phyloP scores from a whole-genome alignment of 23 red algal genomes.

The Gracilaria vermiculophylla region DNA sequence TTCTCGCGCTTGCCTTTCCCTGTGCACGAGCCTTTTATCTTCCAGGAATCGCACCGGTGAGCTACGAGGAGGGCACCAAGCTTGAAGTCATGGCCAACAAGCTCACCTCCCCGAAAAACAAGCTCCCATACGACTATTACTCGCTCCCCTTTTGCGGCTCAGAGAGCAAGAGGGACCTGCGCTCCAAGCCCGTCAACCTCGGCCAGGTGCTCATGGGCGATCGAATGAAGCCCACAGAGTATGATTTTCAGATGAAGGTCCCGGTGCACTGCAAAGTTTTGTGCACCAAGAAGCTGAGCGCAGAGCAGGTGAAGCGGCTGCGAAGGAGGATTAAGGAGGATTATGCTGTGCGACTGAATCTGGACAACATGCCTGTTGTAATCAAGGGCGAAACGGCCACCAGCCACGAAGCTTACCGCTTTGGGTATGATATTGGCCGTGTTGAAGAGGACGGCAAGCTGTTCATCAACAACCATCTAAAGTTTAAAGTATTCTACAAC shows the following conservation, averaged over 20 bases:
- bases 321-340: constrained; percentile 70
- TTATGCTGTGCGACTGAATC: constrained; percentile 87
- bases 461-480: constrained; percentile 95
- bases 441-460: constrained; percentile 54
- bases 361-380: constrained; percentile 99
- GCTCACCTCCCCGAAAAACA: constrained; percentile 79
- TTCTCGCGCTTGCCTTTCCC: neutral
- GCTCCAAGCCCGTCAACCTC: constrained; percentile 73
- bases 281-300: constrained; percentile 53
- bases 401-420: constrained; percentile 36
- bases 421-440: constrained; percentile 82
- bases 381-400: constrained; percentile 49
- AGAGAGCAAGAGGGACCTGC: constrained; percentile 58
- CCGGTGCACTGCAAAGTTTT: constrained; percentile 78
- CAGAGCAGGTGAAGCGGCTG: constrained; percentile 18
- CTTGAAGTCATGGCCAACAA: constrained; percentile 80
- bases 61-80: constrained; percentile 67
- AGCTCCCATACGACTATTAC: constrained; percentile 90
- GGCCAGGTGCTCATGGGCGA: constrained; percentile 93
- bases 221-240: constrained; percentile 84
- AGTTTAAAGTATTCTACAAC: constrained; percentile 92
- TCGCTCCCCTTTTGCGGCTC: constrained; percentile 89
- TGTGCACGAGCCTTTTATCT: constrained; percentile 70
- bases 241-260: constrained; percentile 78
- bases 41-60: constrained; percentile 85